Percentiles rank a stretch among this genome's conserved stretches.
These are phyloP conservation scores for Alternaria longipes DNA, from an alignment of 2,329 filamentous ascomycete genomes.

Conservation along the genomic window DNA sequence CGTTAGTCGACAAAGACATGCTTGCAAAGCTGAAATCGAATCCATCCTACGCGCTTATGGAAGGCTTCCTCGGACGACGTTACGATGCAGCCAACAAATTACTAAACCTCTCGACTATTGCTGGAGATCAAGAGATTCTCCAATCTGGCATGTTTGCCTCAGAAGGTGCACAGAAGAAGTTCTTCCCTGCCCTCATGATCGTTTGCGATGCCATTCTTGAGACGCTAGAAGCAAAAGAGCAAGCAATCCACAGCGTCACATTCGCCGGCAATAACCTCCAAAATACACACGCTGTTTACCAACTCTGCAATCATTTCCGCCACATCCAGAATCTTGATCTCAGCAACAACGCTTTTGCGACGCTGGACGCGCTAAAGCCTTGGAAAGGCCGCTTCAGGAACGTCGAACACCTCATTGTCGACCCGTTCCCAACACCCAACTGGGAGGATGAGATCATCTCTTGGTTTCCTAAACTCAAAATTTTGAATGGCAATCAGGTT, in stretches of 20 bases:
- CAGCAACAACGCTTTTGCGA: slow-evolving; percentile 80
- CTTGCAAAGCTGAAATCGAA: slow-evolving; percentile 23
- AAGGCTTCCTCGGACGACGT: slow-evolving; percentile 74
- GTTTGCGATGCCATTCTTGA: slow-evolving; percentile 83
- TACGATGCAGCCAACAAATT: slow-evolving; percentile 78
- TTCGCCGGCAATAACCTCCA: slow-evolving; percentile 82
- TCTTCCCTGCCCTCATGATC: slow-evolving; percentile 91
- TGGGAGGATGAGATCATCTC: slow-evolving; percentile 74
- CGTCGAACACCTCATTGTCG: slow-evolving; percentile 81
- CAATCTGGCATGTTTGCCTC: slow-evolving; percentile 79
- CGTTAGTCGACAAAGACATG: slow-evolving; percentile 63
- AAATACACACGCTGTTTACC: slow-evolving; percentile 75
- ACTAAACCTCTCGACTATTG: slow-evolving; percentile 82
- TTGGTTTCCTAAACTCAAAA: slow-evolving; percentile 84
- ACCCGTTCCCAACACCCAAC: slow-evolving; percentile 53
- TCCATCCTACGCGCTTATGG: slow-evolving; percentile 69
- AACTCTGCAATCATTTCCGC: slow-evolving; percentile 80
- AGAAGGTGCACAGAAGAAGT: slow-evolving; percentile 78
- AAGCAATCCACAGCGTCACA: slow-evolving; percentile 82
- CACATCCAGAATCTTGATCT: slow-evolving; percentile 89
- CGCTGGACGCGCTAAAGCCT: slow-evolving; percentile 71
- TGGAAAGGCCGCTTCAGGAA: slow-evolving; percentile 83
- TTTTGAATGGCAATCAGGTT: slow-evolving; percentile 78
- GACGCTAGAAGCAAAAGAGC: slow-evolving; percentile 73
- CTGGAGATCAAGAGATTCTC: slow-evolving; percentile 74